Evolutionary conservation across 257 asterid genomes (phyloP), one percentile per base, ranked within the genome.

Genomic region (Gynochthodes officinalis): DNA sequence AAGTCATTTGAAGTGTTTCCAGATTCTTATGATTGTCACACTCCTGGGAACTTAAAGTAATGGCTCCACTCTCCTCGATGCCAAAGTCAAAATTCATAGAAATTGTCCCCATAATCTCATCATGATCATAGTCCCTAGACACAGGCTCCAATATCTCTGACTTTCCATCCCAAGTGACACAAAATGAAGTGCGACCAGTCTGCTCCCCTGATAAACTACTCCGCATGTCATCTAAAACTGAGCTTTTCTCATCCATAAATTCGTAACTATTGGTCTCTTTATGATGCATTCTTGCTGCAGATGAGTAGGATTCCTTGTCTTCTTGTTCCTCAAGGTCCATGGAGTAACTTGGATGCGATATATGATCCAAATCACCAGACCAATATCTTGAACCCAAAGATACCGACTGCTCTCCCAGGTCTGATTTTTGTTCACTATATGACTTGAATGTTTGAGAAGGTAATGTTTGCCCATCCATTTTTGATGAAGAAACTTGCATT

Each of bases 131-230:
- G 78, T 77, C 85, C 76, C 25, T 71, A 12, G 69, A 40, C 10
- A 25, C 55, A 65, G 79, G 77, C 66, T 79, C 85, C 52, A 79
- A 59, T 30, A 76, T 65, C 75, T 86, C 90, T 71, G 75, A 74
- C 82, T 81, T 86, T 79, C 77, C 89, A 73, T 90, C 84, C 84
- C 89, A 84, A 8, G 85, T 77, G 79, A 78, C 86, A 70, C 81
- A 82, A 33, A 92, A 84, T 60, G 92, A 82, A 75, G 78, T 76
- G 78, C 79, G 78, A 61, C 75, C 79, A 78, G 79, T 84, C 72
- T 78, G 90, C 80, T 85, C 93, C 59, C 75, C 88, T 18, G 84
- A 83, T 67, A 74, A 72, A 77, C 73, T 76, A 71, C 68, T 81
- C 65, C 49, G 80, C 73, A 67, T 70, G 75, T 82, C 86, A 76